Base-by-base conservation (phyloP, 352 stramenopile genomes). In the Globisporangium orthogonon region DNA sequence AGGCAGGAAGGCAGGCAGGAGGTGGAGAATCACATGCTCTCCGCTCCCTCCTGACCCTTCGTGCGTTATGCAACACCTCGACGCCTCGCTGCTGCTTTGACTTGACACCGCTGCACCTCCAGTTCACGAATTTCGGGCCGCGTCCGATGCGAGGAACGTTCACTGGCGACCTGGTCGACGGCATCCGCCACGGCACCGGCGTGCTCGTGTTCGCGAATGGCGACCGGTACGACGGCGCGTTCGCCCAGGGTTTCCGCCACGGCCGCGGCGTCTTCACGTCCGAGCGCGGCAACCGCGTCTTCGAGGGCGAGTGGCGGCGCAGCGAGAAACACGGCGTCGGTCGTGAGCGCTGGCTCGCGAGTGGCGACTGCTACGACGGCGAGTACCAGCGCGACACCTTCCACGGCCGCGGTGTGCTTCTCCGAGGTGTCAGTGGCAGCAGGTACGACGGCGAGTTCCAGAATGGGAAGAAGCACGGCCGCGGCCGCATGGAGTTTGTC, bases 381-480 rank as follows among this genome's bases (percentile, higher is more conserved):
- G 72, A 83, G 54, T 91, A 81, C 55, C 49, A 74, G 13, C 63
- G 75, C 37, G 80, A 85, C 40, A 56, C 50, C 3, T 86, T 83
- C 31, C 73, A 91, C 37, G 80, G 80, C 58, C 69, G 73, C 40
- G 80, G 80, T n/a, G 40, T 78, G 18, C 51, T 83, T 4, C 57
- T 73, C 7, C 61, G 63, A 11, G 73, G 76, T 1, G 63, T 48
- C 13, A 81, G 63, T 41, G 63, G 66, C 11, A 75, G 52, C 55
- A 83, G 72, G 54, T 91, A 89, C 66, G 73, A 85, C 9, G 80
- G 78, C 13, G 73, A 83, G 50, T 89, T 89, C 47, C 62, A 60
- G 3, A 63, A 70, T 14, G 80, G 76, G 3, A 64, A 70, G 37
- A 78, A 78, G 28, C 70, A 91, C 33, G 80, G 78, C 17, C 60